A percentile compares a stretch with the other conserved stretches of the same genome.
Conservation (phyloP, 306 rosid species). For the Quercus alba region DNA sequence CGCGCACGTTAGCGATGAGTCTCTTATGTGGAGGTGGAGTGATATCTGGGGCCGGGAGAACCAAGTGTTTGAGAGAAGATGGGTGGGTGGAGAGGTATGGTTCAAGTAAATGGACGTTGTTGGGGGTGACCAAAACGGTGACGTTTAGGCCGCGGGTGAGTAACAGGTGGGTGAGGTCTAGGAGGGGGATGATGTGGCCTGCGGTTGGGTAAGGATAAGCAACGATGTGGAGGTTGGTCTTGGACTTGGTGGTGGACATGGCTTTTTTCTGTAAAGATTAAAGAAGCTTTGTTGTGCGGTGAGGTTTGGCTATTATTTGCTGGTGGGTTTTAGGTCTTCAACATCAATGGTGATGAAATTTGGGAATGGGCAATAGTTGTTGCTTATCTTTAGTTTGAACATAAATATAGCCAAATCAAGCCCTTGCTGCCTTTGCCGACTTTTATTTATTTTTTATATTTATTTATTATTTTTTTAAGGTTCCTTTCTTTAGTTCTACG, state of each 20-base stretch:
- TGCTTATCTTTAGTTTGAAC: too few relatives aligned
- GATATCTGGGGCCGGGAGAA: slow-evolving; percentile 25
- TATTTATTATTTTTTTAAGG: too few relatives aligned
- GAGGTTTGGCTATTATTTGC: not conserved
- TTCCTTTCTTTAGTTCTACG: too few relatives aligned
- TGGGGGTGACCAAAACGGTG: slow-evolving; percentile 38
- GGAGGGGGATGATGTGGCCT: slow-evolving; percentile 44
- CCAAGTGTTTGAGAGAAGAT: slow-evolving; percentile 34
- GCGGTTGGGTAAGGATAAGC: slow-evolving; percentile 41
- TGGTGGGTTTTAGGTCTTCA: not conserved
- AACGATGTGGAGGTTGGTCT: slow-evolving; percentile 23
- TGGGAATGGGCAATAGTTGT: too few relatives aligned
- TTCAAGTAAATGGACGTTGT: slow-evolving; percentile 10
- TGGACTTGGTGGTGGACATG: not conserved
- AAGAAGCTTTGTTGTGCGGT: too few relatives aligned
- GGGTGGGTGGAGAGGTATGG: slow-evolving; percentile 31
- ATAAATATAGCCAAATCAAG: too few relatives aligned
- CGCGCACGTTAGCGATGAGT: not conserved
- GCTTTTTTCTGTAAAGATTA: too few relatives aligned
- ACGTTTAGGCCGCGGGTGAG: slow-evolving; percentile 37
- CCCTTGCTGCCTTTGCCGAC: too few relatives aligned
- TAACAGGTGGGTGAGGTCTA: slow-evolving; percentile 24
- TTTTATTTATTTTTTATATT: too few relatives aligned
- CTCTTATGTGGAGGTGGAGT: not conserved
- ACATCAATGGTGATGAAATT: too few relatives aligned